Conservation (phyloP, 768 basidiomycete species). For the Clavaria fumosa region DNA sequence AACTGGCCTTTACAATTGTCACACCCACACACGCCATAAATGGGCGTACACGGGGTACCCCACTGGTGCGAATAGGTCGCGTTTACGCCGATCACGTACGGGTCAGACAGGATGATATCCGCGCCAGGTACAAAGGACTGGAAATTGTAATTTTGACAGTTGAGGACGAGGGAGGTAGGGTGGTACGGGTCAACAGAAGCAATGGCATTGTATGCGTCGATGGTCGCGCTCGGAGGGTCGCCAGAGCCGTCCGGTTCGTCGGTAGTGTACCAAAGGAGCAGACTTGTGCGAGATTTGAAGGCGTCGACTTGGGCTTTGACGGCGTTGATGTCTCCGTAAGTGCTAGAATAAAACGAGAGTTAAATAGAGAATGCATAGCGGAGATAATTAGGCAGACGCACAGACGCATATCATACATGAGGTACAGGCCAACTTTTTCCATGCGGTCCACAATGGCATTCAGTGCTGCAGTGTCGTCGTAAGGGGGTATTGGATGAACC, state of each 20-base stretch:
- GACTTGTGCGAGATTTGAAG: slow-evolving; percentile 51
- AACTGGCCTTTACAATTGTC: slow-evolving; percentile 56
- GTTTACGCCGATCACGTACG: slow-evolving; percentile 44
- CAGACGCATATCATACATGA: slow-evolving; percentile 77
- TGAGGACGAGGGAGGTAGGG: slow-evolving; percentile 48
- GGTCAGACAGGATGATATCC: slow-evolving; percentile 59
- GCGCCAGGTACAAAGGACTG: slow-evolving; percentile 41
- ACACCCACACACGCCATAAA: slow-evolving; percentile 64
- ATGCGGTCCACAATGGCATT: slow-evolving; percentile 49
- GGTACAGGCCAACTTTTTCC: slow-evolving; percentile 51
- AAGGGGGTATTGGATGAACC: slow-evolving; percentile 62
- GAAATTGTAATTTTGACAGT: slow-evolving; percentile 55
- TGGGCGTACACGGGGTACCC: slow-evolving; percentile 44
- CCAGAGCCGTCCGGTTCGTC: slow-evolving; percentile 59
- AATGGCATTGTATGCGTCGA: slow-evolving; percentile 37
- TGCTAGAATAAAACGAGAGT: slow-evolving; percentile 19
- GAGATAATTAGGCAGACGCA: slow-evolving; percentile 12
- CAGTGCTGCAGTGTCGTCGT: slow-evolving; percentile 41
- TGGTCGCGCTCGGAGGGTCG: slow-evolving; percentile 49
- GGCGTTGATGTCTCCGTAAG: slow-evolving; percentile 47
- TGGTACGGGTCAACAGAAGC: slow-evolving; percentile 48
- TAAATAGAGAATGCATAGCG: neutral
- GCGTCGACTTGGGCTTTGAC: slow-evolving; percentile 54
- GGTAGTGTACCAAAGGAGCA: slow-evolving; percentile 60
- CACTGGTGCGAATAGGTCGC: slow-evolving; percentile 46